A percentile compares a stretch with the other conserved stretches of the same genome.
Evolutionary conservation across 2,329 filamentous ascomycete species (phyloP).

Genomic region (Penicillium paneum): DNA sequence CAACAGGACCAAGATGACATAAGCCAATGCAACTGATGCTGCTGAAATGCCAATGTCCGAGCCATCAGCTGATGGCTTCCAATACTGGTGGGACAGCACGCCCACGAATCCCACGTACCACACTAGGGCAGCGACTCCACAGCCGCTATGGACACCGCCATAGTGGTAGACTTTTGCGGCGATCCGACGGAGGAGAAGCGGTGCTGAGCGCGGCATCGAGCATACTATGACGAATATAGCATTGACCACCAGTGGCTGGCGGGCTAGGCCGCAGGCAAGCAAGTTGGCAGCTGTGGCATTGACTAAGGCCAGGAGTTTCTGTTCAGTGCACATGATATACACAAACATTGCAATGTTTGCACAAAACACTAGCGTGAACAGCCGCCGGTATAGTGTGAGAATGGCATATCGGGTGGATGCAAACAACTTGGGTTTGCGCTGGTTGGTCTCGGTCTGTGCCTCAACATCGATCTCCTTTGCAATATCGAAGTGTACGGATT

Average conservation of each 20-base stretch:
- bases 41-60: conserved; percentile 23
- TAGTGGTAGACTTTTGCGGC: conserved; percentile 53
- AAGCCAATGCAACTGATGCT: conserved; percentile 54
- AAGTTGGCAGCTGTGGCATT: conserved; percentile 49
- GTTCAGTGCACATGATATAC: conserved; percentile 34
- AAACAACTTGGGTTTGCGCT: conserved; percentile 25
- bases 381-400: conserved; percentile 43
- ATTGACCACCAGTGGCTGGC: conserved; percentile 55
- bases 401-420: conserved; percentile 36
- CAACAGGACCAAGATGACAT: conserved; percentile 57
- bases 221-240: conserved; percentile 47
- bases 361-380: conserved; percentile 43
- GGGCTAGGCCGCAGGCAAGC: conserved; percentile 47
- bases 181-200: conserved; percentile 46
- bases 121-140: conserved; percentile 47
- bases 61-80: conserved; percentile 19
- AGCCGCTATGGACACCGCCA: conserved; percentile 55
- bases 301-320: conserved; percentile 38
- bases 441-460: conserved; percentile 25
- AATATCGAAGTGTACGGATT: not conserved
- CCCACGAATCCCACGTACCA: conserved; percentile 46
- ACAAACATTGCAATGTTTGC: conserved; percentile 41
- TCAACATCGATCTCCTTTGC: conserved; percentile 25
- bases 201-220: conserved; percentile 45
- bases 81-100: conserved; percentile 36